Conservation (phyloP, 257 asterid species). For the Scutellaria galericulata region DNA sequence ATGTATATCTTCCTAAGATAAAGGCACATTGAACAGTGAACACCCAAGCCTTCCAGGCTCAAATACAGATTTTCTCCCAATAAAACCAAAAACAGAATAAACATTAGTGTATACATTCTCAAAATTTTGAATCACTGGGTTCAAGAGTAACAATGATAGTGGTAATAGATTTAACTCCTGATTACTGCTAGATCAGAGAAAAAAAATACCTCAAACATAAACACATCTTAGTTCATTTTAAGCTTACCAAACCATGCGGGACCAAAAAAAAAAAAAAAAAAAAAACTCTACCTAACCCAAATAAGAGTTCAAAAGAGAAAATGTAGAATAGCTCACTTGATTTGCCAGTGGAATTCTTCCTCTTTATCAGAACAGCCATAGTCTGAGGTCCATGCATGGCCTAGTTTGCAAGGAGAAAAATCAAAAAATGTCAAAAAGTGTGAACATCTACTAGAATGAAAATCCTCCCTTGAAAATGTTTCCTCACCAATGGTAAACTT, state of each 20-base stretch:
- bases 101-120: neutral
- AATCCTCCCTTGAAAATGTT: neutral
- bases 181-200: too few species aligned
- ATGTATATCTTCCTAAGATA: neutral
- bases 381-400: conserved; percentile 99
- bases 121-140: neutral
- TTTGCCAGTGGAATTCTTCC: conserved; percentile 90
- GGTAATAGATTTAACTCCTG: neutral
- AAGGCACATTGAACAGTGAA: neutral
- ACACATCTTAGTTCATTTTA: neutral
- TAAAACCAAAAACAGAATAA: neutral
- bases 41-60: neutral
- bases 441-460: conserved; percentile 16
- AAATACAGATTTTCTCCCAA: neutral
- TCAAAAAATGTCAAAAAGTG: neutral
- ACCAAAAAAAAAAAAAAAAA: too few species aligned
- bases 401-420: conserved; percentile 41
- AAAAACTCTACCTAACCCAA: neutral
- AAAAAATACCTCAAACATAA: neutral
- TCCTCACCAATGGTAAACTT: conserved; percentile 90
- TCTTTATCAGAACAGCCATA: conserved; percentile 94
- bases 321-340: conserved; percentile 60
- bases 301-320: neutral
- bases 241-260: neutral
- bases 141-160: neutral